Evolutionary conservation across 2,329 filamentous ascomycete genomes (phyloP).

Genomic region (Fusarium agapanthi): DNA sequence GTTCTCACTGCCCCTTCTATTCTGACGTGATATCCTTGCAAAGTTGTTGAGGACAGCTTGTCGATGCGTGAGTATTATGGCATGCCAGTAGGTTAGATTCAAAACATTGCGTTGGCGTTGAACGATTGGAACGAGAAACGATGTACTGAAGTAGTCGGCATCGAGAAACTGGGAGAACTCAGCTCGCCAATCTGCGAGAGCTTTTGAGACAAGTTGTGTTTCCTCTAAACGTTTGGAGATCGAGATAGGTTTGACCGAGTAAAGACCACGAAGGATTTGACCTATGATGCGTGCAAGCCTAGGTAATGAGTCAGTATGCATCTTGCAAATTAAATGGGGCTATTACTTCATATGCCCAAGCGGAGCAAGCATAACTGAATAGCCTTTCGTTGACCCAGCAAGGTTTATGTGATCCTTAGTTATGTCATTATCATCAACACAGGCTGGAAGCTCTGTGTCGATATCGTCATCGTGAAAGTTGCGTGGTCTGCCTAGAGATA

Average conservation of each 20-base stretch:
- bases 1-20: not conserved
- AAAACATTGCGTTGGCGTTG: slow-evolving; percentile 53
- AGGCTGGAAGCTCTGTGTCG: slow-evolving; percentile 36
- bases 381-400: slow-evolving; percentile 2
- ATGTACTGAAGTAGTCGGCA: slow-evolving; percentile 47
- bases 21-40: slow-evolving; percentile 23
- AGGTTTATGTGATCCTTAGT: slow-evolving; percentile 28
- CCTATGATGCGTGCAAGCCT: slow-evolving; percentile 49
- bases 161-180: slow-evolving; percentile 51
- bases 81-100: slow-evolving; percentile 54
- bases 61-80: slow-evolving; percentile 51
- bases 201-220: slow-evolving; percentile 43
- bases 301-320: not conserved
- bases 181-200: slow-evolving; percentile 47
- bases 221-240: slow-evolving; percentile 34
- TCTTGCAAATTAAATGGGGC: fast-evolving
- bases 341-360: slow-evolving; percentile 49
- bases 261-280: slow-evolving; percentile 47
- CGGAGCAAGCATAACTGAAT: slow-evolving; percentile 46
- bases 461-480: slow-evolving; percentile 41
- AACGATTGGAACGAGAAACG: slow-evolving; percentile 50
- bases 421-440: slow-evolving; percentile 36
- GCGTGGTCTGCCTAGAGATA: slow-evolving; percentile 35
- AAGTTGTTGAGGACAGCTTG: slow-evolving; percentile 51
- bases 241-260: slow-evolving; percentile 49